phyloP scores from a whole-genome alignment of 176 grass and related monocot genomes.

The Elymus sibiricus region DNA sequence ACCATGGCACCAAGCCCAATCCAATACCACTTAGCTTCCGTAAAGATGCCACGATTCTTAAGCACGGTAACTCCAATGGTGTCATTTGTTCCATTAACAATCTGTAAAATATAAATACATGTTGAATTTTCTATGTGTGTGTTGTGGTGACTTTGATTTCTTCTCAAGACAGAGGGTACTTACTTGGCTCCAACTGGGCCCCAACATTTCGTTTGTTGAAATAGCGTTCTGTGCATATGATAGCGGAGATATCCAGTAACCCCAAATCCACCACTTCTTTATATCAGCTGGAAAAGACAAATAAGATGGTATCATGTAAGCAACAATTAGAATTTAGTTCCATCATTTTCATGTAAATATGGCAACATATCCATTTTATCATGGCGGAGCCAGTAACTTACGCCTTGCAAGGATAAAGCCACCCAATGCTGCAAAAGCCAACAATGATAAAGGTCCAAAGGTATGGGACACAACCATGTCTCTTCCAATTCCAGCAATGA shows the following conservation, averaged over 20 bases:
- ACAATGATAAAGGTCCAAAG: constrained; percentile 62
- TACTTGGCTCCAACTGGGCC: constrained; percentile 65
- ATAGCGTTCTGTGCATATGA: constrained; percentile 81
- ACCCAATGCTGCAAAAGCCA: constrained; percentile 58
- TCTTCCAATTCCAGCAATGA: constrained; percentile 73
- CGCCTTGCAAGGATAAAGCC: constrained; percentile 77
- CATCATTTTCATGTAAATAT: constrained; percentile 1
- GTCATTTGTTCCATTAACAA: constrained; percentile 24
- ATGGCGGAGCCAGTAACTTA: constrained; percentile 28
- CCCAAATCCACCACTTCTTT: constrained; percentile 95
- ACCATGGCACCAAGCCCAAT: constrained; percentile 68
- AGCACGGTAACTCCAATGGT: constrained; percentile 57
- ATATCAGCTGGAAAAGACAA: constrained; percentile 53
- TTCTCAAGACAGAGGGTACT: constrained; percentile 17
- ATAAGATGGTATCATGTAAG: constrained; percentile 17
- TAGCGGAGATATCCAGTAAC: constrained; percentile 81
- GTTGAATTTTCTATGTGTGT: constrained; percentile 22
- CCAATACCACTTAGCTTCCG: constrained; percentile 86
- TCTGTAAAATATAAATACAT: constrained; percentile 32
- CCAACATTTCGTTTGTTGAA: constrained; percentile 73
- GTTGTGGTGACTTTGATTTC: constrained; percentile 4
- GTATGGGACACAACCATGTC: constrained; percentile 84
- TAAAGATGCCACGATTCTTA: constrained; percentile 53
- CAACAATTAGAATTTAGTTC: neutral
- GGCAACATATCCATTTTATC: neutral